Evolutionary conservation across 768 basidiomycete genomes (phyloP).

Genomic region (Kwoniella newhampshirensis): DNA sequence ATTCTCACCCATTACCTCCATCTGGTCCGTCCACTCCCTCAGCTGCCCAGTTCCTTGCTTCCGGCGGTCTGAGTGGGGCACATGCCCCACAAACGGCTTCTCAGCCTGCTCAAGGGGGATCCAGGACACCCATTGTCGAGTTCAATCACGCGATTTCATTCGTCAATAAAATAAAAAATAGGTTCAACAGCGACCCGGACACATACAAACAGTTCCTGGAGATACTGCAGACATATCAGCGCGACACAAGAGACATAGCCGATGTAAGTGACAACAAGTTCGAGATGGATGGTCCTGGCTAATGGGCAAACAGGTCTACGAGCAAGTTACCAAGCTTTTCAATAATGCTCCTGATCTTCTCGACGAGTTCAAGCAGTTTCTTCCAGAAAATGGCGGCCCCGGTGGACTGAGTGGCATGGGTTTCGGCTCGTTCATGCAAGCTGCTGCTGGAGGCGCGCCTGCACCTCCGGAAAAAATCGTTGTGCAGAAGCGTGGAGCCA

Average conservation of each 20-base stretch:
- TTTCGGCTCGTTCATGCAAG: constrained; percentile 33
- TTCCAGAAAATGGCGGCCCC: constrained; percentile 48
- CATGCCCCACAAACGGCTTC: constrained; percentile 8
- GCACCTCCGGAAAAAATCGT: constrained; percentile 11
- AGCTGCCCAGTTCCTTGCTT: constrained; percentile 43
- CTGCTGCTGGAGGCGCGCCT: constrained; percentile 23
- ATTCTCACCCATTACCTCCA: constrained; percentile 22
- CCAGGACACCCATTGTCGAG: constrained; percentile 38
- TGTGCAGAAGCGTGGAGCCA: constrained; percentile 25
- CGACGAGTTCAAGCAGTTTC: constrained; percentile 54
- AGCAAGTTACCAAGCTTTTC: constrained; percentile 54
- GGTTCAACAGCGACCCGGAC: constrained; percentile 83
- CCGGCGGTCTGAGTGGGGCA: constrained; percentile 22
- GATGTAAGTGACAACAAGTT: constrained; percentile 56
- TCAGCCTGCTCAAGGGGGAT: constrained; percentile 15
- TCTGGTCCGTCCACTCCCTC: constrained; percentile 47
- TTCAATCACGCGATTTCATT: constrained; percentile 89
- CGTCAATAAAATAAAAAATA: constrained; percentile 96
- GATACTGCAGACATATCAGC: constrained; percentile 58
- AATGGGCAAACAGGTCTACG: constrained; percentile 45
- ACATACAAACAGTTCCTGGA: constrained; percentile 61
- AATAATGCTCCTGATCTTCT: constrained; percentile 53
- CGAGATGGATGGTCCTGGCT: neutral
- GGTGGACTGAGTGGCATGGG: constrained; percentile 39
- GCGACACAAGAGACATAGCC: constrained; percentile 61